A percentile compares a stretch with the other conserved stretches of the same genome.
phyloP scores from a whole-genome alignment of 495 filamentous ascomycete species.

The Aspergillus diversus region DNA sequence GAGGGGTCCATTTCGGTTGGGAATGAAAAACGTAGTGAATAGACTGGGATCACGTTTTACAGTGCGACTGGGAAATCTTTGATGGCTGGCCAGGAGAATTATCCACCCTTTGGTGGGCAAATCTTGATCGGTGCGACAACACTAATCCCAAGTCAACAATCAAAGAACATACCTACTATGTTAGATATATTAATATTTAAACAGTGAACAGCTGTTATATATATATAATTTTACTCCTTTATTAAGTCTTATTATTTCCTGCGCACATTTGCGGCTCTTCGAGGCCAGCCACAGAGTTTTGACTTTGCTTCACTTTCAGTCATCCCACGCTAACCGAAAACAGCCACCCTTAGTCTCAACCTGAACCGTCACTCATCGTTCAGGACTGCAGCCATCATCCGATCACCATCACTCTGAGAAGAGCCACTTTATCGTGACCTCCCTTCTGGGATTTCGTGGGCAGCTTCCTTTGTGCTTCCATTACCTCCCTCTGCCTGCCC shows the following conservation, averaged over 20 bases:
- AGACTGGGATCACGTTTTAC: neutral
- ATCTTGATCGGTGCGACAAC: too few species aligned
- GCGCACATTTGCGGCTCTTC: slow-evolving; percentile 10
- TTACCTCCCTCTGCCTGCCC: slow-evolving; percentile 29
- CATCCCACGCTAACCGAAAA: slow-evolving; percentile 46
- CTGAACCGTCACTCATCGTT: slow-evolving; percentile 35
- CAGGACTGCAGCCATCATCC: slow-evolving; percentile 32
- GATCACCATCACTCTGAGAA: slow-evolving; percentile 30
- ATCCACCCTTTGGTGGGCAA: neutral
- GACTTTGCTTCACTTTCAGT: slow-evolving; percentile 22
- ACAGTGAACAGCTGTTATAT: too few species aligned
- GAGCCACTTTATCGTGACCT: slow-evolving; percentile 29
- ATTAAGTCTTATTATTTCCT: neutral
- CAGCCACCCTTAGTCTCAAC: slow-evolving; percentile 48
- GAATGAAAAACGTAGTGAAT: too few species aligned
- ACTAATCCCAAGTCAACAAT: too few species aligned
- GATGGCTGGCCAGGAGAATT: neutral
- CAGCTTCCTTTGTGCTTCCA: slow-evolving; percentile 28
- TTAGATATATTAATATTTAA: too few species aligned
- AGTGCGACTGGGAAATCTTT: neutral
- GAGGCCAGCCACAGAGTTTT: slow-evolving; percentile 31
- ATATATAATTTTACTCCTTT: too few species aligned
- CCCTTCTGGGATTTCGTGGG: slow-evolving; percentile 37
- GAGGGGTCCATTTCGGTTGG: too few species aligned
- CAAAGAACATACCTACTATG: neutral